Conservation (phyloP, 768 basidiomycete genomes). For the Leccinum imitatum region DNA sequence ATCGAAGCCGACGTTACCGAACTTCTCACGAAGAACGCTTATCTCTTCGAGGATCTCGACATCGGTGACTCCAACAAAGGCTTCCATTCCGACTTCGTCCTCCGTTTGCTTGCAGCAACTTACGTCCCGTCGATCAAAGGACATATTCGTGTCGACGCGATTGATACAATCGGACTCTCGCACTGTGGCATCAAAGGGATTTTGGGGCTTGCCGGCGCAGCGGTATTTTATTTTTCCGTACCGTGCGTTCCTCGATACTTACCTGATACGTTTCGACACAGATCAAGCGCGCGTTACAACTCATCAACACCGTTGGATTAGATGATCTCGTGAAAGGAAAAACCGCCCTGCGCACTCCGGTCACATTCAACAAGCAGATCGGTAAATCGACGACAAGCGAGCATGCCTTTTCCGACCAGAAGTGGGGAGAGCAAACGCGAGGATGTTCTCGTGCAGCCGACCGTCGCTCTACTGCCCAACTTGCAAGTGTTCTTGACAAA, state of each 20-base stretch:
- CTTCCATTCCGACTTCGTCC: not conserved
- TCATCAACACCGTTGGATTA: not conserved
- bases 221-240: not conserved
- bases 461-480: too few relatives aligned
- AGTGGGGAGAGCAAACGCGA: not conserved
- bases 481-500: too few relatives aligned
- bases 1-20: rapidly evolving
- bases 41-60: not conserved
- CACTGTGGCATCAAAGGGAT: not conserved
- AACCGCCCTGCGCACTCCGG: too few relatives aligned
- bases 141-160: not conserved
- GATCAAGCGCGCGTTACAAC: not conserved
- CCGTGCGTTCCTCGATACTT: not conserved
- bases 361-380: not conserved
- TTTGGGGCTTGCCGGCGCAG: not conserved
- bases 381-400: not conserved
- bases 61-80: not conserved
- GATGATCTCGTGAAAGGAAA: too few relatives aligned
- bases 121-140: not conserved
- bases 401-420: not conserved
- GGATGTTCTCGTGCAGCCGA: too few relatives aligned
- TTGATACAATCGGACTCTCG: not conserved
- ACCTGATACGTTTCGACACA: not conserved
- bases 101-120: not conserved
- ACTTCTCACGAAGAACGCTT: not conserved